phyloP scores from a whole-genome alignment of 2,329 filamentous ascomycete genomes.

The Seiridium unicorne region DNA sequence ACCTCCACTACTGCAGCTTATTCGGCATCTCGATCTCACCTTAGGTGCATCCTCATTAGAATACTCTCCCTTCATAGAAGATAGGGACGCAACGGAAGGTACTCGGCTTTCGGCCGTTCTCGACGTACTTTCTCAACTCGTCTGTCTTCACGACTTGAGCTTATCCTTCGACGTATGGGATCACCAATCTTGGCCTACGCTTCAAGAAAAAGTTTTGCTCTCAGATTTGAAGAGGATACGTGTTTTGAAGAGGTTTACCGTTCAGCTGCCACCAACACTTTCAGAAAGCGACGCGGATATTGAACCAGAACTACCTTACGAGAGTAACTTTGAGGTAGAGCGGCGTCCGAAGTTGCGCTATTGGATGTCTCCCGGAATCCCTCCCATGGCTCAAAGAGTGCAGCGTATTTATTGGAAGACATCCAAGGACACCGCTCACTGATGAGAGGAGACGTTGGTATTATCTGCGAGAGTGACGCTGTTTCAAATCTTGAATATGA shows the following conservation, averaged over 20 bases:
- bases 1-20: slow-evolving; percentile 18
- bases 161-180: slow-evolving; percentile 28
- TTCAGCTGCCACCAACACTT: no score
- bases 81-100: not conserved
- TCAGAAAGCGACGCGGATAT: no score
- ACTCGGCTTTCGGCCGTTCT: slow-evolving; percentile 10
- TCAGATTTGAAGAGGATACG: slow-evolving; percentile 16
- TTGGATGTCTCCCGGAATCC: slow-evolving; percentile 18
- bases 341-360: slow-evolving; percentile 25
- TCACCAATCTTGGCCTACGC: slow-evolving; percentile 25
- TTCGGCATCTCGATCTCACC: slow-evolving; percentile 26
- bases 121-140: slow-evolving; percentile 14
- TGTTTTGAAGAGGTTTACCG: slow-evolving; percentile 10
- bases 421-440: not conserved
- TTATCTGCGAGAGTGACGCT: not conserved
- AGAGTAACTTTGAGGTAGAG: slow-evolving; percentile 18
- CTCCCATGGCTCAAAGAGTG: not conserved
- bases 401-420: not conserved
- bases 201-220: slow-evolving; percentile 22
- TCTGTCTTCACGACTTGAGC: slow-evolving; percentile 23
- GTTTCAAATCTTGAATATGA: not conserved
- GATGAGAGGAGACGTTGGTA: not conserved
- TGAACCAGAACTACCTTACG: not conserved
- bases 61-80: slow-evolving; percentile 19
- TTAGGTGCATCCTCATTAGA: slow-evolving; percentile 23